Conservation (phyloP, 139 green algal genomes). For the Deuterostichococcus epilithicus region DNA sequence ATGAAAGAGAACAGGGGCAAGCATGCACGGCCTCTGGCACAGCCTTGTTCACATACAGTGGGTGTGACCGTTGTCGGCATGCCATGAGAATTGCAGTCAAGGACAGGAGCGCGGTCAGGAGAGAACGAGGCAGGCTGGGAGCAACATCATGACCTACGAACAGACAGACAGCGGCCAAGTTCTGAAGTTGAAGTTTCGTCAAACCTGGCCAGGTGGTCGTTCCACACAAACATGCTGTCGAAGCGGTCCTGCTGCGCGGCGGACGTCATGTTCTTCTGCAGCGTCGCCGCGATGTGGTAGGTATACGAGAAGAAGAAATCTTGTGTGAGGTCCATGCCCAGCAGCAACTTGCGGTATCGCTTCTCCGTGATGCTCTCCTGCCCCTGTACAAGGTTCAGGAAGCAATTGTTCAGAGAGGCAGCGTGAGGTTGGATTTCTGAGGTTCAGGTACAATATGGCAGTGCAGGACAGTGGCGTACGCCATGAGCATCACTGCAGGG, state of each 20-base stretch:
- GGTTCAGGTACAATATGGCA: too few species aligned
- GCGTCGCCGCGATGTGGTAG: conserved; percentile 68
- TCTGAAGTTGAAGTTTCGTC: not conserved
- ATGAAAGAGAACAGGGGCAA: too few species aligned
- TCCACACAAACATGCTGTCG: conserved; percentile 91
- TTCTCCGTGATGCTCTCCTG: conserved; percentile 17
- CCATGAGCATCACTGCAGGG: too few species aligned
- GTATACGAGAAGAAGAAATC: conserved; percentile 94
- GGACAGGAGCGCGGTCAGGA: too few species aligned
- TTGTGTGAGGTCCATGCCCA: conserved; percentile 84
- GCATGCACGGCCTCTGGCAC: too few species aligned
- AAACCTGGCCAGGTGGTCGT: conserved; percentile 71
- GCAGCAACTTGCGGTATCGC: conserved; percentile 69
- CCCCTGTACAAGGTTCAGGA: not conserved
- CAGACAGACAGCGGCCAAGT: not conserved
- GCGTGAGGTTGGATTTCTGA: too few species aligned
- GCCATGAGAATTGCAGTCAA: too few species aligned
- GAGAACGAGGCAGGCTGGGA: too few species aligned
- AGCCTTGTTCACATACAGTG: too few species aligned
- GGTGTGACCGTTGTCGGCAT: too few species aligned
- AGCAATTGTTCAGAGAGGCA: too few species aligned
- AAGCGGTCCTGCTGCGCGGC: conserved; percentile 24
- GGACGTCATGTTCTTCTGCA: conserved; percentile 64
- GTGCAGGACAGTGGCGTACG: too few species aligned
- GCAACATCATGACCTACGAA: not conserved